Evolutionary conservation across 345 rosid species (phyloP).

Genomic region (Lagerstroemia speciosa): DNA sequence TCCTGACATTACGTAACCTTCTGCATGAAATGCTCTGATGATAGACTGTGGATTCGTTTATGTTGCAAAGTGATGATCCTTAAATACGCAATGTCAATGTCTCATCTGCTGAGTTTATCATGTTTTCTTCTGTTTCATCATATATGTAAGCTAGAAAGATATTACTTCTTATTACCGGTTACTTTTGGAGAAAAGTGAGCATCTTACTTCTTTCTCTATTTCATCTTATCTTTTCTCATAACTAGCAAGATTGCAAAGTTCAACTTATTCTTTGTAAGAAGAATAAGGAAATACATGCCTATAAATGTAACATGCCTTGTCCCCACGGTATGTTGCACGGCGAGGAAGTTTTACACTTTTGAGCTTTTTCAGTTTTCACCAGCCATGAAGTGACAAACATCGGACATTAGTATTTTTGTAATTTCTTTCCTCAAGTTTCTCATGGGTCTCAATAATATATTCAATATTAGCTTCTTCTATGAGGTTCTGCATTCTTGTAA

Average conservation of each 20-base stretch:
- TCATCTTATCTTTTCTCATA: background rate
- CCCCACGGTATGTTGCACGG: too few relatives aligned
- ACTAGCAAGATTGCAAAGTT: background rate
- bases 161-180: background rate
- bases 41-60: background rate
- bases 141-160: background rate
- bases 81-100: background rate
- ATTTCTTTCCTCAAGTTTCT: background rate
- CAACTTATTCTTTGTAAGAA: background rate
- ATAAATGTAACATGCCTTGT: background rate
- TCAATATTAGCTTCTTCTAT: background rate
- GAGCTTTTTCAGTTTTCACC: background rate
- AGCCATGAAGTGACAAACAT: background rate
- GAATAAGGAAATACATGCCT: background rate
- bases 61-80: background rate
- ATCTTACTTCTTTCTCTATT: background rate
- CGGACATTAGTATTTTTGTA: background rate
- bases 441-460: background rate
- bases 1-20: background rate
- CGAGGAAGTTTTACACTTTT: too few relatives aligned
- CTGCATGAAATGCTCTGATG: background rate
- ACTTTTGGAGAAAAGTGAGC: background rate
- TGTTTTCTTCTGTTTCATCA: background rate
- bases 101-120: background rate
- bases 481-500: background rate